A percentile compares a stretch with the other conserved stretches of the same genome.
Evolutionary conservation across 2,329 filamentous ascomycete genomes (phyloP).

Genomic region (Exophiala spinifera): DNA sequence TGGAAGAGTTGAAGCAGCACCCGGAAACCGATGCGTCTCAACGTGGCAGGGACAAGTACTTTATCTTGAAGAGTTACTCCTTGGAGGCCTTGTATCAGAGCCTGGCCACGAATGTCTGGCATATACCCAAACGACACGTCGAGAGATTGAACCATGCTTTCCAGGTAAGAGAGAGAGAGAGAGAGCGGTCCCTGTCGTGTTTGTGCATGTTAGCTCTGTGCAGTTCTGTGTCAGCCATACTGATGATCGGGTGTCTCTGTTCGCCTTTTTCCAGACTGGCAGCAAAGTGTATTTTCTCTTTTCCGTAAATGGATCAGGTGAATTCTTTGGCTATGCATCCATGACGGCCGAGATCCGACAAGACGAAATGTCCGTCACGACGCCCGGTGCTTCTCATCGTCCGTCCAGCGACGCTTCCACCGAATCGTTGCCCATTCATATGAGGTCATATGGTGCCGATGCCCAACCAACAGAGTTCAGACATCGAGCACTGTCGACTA

Average conservation of each 20-base stretch:
- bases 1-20: constrained; percentile 15
- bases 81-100: constrained; percentile 19
- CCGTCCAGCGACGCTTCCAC: background rate
- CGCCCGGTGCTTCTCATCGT: background rate
- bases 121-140: constrained; percentile 18
- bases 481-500: constrained; percentile 1
- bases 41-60: constrained; percentile 18
- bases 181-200: background rate
- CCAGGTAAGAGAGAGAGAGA: constrained; percentile 16
- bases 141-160: constrained; percentile 20
- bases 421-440: background rate
- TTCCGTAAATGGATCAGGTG: constrained; percentile 19
- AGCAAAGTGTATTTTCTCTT: constrained; percentile 20
- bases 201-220: background rate
- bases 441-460: background rate
- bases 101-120: constrained; percentile 15
- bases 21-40: constrained; percentile 15
- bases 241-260: background rate
- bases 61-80: constrained; percentile 21
- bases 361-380: too few species aligned
- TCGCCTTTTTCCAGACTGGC: constrained; percentile 7
- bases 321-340: constrained; percentile 16
- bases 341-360: constrained; percentile 20
- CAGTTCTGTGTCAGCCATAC: too few species aligned
- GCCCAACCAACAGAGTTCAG: background rate